Conservation (phyloP, 345 rosid species). For the Lepidium sativum region DNA sequence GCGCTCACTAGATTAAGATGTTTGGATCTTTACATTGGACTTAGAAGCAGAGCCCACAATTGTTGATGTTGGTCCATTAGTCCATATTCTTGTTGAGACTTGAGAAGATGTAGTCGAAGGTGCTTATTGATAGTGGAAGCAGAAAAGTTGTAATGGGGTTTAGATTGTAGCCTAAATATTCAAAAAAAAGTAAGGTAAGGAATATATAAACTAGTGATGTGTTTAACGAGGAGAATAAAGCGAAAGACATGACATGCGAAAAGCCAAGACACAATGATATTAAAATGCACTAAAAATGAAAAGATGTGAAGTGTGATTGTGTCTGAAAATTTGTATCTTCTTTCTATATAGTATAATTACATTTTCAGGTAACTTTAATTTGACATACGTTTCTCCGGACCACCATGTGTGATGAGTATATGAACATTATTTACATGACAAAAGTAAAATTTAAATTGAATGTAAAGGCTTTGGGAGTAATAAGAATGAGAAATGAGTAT, state of each 20-base stretch:
- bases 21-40: neutral
- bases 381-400: slow-evolving; percentile 2
- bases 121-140: neutral
- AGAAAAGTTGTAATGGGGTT: neutral
- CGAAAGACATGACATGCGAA: neutral
- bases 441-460: neutral
- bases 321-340: neutral
- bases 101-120: neutral
- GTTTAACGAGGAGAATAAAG: slow-evolving; percentile 20
- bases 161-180: neutral
- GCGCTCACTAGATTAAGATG: neutral
- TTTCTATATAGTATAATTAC: neutral
- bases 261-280: slow-evolving; percentile 12
- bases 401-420: slow-evolving; percentile 9
- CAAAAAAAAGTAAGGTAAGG: neutral
- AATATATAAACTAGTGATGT: neutral
- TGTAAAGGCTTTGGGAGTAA: neutral
- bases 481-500: neutral
- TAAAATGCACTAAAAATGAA: neutral
- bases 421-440: neutral
- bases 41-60: neutral
- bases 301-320: neutral
- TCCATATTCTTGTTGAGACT: neutral
- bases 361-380: neutral
- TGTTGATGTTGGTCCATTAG: neutral